Percentiles rank a stretch among this genome's conserved stretches.
Conservation (phyloP, 768 basidiomycete species). For the Cystofilobasidium bisporidii region DNA sequence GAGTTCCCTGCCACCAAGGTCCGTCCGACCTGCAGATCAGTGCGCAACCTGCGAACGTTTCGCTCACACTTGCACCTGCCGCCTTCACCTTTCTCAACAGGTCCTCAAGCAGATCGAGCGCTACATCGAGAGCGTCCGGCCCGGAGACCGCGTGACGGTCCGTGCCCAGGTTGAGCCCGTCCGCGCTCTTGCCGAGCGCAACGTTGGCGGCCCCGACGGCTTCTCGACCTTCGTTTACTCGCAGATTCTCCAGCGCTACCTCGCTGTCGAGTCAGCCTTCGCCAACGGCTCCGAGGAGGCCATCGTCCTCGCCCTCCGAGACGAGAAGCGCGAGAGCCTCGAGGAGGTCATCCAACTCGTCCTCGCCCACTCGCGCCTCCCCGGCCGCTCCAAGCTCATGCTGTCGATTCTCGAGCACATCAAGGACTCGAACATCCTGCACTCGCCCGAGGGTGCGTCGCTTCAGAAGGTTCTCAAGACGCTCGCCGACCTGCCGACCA, state of each 20-base stretch:
- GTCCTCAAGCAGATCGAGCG: slow-evolving; percentile 71
- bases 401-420: slow-evolving; percentile 79
- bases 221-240: slow-evolving; percentile 46
- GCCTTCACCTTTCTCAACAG: background rate
- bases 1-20: slow-evolving; percentile 88
- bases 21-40: background rate
- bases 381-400: slow-evolving; percentile 80
- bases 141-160: slow-evolving; percentile 72
- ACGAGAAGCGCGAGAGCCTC: slow-evolving; percentile 82
- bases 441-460: slow-evolving; percentile 63
- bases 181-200: slow-evolving; percentile 66
- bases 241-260: slow-evolving; percentile 23
- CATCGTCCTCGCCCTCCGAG: slow-evolving; percentile 50
- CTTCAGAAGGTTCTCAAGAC: slow-evolving; percentile 55
- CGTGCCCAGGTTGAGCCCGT: slow-evolving; percentile 60
- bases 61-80: too few species aligned
- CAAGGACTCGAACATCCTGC: slow-evolving; percentile 67
- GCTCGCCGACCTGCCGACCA: slow-evolving; percentile 58
- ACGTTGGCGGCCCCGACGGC: slow-evolving; percentile 68
- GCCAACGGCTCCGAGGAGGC: slow-evolving; percentile 26
- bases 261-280: slow-evolving; percentile 26
- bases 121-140: slow-evolving; percentile 66
- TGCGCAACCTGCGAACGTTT: too few species aligned
- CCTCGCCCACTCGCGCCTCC: slow-evolving; percentile 90
- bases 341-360: slow-evolving; percentile 79